Conservation (phyloP, 805 yeast species). For the Candida vartiovaarae region DNA sequence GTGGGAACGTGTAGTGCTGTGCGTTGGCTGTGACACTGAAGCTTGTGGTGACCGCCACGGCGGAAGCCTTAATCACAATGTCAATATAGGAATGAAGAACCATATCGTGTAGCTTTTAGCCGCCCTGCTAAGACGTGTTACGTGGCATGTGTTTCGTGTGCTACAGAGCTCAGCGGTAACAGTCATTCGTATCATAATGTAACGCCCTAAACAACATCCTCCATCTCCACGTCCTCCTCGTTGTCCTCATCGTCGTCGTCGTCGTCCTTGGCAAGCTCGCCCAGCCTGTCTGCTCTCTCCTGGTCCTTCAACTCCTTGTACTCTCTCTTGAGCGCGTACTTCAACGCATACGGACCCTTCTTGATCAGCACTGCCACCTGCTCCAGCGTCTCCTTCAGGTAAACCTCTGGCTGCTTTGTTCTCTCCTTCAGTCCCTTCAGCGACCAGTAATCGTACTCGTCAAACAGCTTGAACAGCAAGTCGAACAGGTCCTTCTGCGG, state of each 20-base stretch:
- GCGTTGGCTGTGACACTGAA: too few species aligned
- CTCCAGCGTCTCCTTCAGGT: constrained; percentile 84
- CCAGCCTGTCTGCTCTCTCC: constrained; percentile 62
- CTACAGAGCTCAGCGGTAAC: neutral
- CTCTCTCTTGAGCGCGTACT: constrained; percentile 85
- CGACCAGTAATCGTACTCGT: constrained; percentile 95
- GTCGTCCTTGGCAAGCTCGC: constrained; percentile 35
- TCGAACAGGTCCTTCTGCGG: constrained; percentile 89
- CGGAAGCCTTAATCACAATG: too few species aligned
- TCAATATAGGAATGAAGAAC: too few species aligned
- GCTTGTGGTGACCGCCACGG: too few species aligned
- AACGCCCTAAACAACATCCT: constrained; percentile 47
- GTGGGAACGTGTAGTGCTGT: too few species aligned
- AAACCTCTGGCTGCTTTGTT: constrained; percentile 92
- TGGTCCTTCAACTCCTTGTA: constrained; percentile 74
- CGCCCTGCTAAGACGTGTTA: too few species aligned
- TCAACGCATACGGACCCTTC: constrained; percentile 93
- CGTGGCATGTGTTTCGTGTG: too few species aligned
- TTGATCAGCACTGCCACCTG: constrained; percentile 83
- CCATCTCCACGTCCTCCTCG: constrained; percentile 72
- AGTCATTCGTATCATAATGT: constrained; percentile 6
- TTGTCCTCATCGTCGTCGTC: constrained; percentile 51
- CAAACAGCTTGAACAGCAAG: constrained; percentile 79
- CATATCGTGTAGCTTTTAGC: too few species aligned
- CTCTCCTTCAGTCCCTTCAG: constrained; percentile 90